Conservation (phyloP, 2,329 filamentous ascomycete species). For the Ophiocordyceps unilateralis region DNA sequence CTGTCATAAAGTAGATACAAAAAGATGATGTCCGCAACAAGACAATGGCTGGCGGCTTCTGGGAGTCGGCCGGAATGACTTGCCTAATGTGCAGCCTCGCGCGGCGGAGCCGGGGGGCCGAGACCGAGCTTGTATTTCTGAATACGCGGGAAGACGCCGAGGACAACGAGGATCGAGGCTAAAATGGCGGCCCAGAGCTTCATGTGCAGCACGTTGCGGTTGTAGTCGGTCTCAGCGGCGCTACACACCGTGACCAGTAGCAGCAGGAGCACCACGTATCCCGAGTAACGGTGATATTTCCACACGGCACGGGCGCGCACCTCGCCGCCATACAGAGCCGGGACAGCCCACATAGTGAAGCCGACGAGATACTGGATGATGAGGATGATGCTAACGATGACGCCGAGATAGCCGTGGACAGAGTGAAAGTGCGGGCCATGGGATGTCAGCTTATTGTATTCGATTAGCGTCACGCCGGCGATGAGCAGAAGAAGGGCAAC, state of each 20-base stretch:
- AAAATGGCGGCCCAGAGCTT: constrained; percentile 60
- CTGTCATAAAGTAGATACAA: too few species aligned
- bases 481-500: constrained; percentile 44
- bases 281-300: constrained; percentile 71
- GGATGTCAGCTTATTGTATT: constrained; percentile 66
- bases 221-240: constrained; percentile 64
- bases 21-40: too few species aligned
- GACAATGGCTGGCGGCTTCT: too few species aligned
- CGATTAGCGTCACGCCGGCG: constrained; percentile 53
- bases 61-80: too few species aligned
- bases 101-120: background rate
- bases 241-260: constrained; percentile 58
- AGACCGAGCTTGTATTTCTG: constrained; percentile 49
- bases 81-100: background rate
- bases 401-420: constrained; percentile 67
- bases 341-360: constrained; percentile 65
- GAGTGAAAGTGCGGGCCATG: constrained; percentile 60
- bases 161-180: constrained; percentile 45
- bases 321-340: constrained; percentile 58
- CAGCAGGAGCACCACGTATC: constrained; percentile 56
- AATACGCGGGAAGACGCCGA: constrained; percentile 62
- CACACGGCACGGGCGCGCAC: constrained; percentile 69
- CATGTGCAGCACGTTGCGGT: constrained; percentile 48
- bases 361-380: constrained; percentile 61
- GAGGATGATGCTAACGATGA: constrained; percentile 54